A percentile compares a stretch with the other conserved stretches of the same genome.
Evolutionary conservation across 2,329 filamentous ascomycete genomes (phyloP).

Genomic region (Coniochaeta sp.): DNA sequence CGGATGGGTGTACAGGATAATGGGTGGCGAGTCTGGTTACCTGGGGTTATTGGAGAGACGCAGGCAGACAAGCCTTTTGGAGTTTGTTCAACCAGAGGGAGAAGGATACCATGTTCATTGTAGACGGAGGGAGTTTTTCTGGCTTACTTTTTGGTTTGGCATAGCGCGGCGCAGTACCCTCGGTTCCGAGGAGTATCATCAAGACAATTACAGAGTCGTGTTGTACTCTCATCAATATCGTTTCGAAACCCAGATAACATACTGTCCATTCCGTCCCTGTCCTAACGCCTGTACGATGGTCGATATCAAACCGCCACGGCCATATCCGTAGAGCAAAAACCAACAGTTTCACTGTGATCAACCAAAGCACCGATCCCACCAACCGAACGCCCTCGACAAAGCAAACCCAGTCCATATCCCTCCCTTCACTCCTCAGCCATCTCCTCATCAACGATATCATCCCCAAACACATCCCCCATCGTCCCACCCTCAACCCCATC

Average conservation of each 20-base stretch:
- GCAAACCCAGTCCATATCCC: neutral
- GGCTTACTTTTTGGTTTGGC: constrained; percentile 11
- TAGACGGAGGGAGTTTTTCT: constrained; percentile 7
- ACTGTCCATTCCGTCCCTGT: neutral
- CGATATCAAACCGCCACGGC: neutral
- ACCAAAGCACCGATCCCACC: too few species aligned
- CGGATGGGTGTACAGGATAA: neutral
- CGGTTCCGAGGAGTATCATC: neutral
- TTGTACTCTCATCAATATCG: neutral
- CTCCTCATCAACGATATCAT: constrained; percentile 24
- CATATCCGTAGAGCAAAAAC: constrained; percentile 1
- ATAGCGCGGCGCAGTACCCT: constrained; percentile 15
- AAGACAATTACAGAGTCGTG: neutral
- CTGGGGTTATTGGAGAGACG: neutral
- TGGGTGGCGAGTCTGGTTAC: constrained; percentile 11
- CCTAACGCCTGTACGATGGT: constrained; percentile 2
- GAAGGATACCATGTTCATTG: constrained; percentile 4
- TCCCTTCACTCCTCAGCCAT: constrained; percentile 22
- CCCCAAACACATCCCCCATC: constrained; percentile 40
- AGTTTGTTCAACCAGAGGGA: constrained; percentile 5
- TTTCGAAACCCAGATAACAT: neutral
- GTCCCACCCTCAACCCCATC: constrained; percentile 47
- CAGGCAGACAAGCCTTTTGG: neutral
- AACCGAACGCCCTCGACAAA: too few species aligned
- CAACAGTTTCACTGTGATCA: too few species aligned